Percentiles rank a stretch among this genome's conserved stretches.
These are phyloP conservation scores for Aspergillus sp. DNA, from an alignment of 2,329 filamentous ascomycete species.

Conservation along the genomic window DNA sequence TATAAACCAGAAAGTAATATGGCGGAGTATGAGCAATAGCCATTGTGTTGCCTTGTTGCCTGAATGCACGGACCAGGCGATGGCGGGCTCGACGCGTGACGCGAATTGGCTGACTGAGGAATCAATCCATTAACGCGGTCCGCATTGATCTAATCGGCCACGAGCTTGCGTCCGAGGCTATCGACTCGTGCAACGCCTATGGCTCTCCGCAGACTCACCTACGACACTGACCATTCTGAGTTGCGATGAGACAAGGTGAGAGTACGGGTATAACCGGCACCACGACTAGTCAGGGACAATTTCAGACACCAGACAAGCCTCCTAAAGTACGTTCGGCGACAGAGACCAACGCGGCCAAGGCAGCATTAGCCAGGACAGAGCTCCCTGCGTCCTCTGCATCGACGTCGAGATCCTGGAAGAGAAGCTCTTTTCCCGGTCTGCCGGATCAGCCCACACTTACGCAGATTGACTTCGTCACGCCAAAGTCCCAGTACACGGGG, in stretches of 20 bases:
- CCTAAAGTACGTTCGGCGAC: constrained; percentile 12
- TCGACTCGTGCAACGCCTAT: constrained; percentile 14
- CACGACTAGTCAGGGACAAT: constrained; percentile 18
- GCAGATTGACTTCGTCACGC: constrained; percentile 44
- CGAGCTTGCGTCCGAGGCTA: neutral
- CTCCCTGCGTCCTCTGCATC: constrained; percentile 21
- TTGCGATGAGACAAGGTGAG: constrained; percentile 34
- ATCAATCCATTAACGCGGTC: constrained; percentile 4
- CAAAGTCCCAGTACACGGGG: constrained; percentile 17
- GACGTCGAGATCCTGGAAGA: constrained; percentile 24
- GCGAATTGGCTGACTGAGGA: constrained; percentile 11
- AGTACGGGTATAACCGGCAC: constrained; percentile 18
- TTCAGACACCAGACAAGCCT: constrained; percentile 26
- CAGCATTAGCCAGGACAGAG: constrained; percentile 15
- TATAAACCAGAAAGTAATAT: neutral
- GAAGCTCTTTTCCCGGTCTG: constrained; percentile 20
- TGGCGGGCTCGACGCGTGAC: constrained; percentile 10
- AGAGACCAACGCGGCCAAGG: constrained; percentile 22
- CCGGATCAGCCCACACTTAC: constrained; percentile 44
- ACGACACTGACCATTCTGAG: constrained; percentile 9
- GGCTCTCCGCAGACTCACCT: constrained; percentile 9
- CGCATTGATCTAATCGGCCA: neutral
- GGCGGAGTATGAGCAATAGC: neutral
- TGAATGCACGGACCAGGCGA: constrained; percentile 12
- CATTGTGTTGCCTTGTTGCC: neutral